Percentiles rank a stretch among this genome's conserved stretches.
phyloP scores from a whole-genome alignment of 2,329 filamentous ascomycete species.

The Pseudopyrenochaeta lycopersici region DNA sequence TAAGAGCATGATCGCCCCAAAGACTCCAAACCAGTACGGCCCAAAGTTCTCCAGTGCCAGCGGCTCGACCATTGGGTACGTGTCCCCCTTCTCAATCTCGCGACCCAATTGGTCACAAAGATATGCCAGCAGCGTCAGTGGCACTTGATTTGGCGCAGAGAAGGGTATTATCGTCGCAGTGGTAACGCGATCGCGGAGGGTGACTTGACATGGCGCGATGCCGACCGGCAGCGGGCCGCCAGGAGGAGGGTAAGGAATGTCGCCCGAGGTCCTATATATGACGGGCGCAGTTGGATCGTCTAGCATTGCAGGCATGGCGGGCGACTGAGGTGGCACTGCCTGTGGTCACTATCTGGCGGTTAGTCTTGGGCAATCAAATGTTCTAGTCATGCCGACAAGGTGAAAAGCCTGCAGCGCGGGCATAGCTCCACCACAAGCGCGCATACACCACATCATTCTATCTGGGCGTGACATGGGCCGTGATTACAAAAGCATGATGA shows the following conservation, averaged over 20 bases:
- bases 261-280: conserved; percentile 74
- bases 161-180: conserved; percentile 86
- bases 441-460: conserved; percentile 1
- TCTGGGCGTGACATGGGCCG: background rate
- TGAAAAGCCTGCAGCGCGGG: conserved; percentile 1
- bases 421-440: background rate
- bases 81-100: conserved; percentile 91
- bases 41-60: conserved; percentile 79
- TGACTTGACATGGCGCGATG: conserved; percentile 79
- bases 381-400: conserved; percentile 6
- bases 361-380: conserved; percentile 7
- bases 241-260: conserved; percentile 69
- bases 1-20: conserved; percentile 86
- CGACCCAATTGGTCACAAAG: conserved; percentile 85
- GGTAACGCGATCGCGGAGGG: conserved; percentile 82
- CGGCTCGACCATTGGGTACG: conserved; percentile 85
- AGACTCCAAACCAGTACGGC: conserved; percentile 90
- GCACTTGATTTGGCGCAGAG: conserved; percentile 78
- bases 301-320: conserved; percentile 77
- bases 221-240: conserved; percentile 71
- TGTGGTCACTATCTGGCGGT: conserved; percentile 10
- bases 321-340: conserved; percentile 3
- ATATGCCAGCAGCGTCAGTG: conserved; percentile 76
- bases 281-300: conserved; percentile 77
- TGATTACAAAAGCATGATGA: conserved; percentile 1